Percentiles rank a stretch among this genome's conserved stretches.
phyloP scores from a whole-genome alignment of 192 early-diverging fungal species.

The Rhizophagus clarus region DNA sequence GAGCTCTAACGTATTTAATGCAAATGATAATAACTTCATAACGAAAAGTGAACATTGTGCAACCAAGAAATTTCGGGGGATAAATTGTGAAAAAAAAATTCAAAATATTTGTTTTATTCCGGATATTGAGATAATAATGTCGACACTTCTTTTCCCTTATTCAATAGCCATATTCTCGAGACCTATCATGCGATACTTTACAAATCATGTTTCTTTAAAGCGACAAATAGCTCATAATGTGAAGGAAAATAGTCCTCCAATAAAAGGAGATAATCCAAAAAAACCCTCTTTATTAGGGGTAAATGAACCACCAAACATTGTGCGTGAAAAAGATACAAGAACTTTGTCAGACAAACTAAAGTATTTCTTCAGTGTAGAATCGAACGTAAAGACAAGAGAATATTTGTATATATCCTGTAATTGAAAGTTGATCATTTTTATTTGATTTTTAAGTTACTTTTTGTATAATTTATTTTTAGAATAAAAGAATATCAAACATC shows the following conservation, averaged over 20 bases:
- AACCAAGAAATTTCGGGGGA: too few species aligned
- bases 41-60: too few species aligned
- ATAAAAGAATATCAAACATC: conserved; percentile 18
- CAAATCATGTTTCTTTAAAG: not conserved
- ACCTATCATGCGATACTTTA: not conserved
- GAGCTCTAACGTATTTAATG: too few species aligned
- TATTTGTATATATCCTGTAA: not conserved
- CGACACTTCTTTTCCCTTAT: not conserved
- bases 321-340: not conserved
- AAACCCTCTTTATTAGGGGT: not conserved
- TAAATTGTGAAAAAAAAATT: too few species aligned
- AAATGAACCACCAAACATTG: not conserved
- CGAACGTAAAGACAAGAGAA: not conserved
- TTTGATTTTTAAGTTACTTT: not conserved
- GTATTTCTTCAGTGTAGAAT: not conserved
- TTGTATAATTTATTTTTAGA: not conserved
- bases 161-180: not conserved
- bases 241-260: not conserved
- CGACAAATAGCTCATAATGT: not conserved
- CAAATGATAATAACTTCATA: too few species aligned
- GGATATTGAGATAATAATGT: not conserved
- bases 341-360: not conserved
- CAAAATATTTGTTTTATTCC: too few species aligned
- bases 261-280: not conserved
- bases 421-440: not conserved